Percentiles rank a stretch among this genome's conserved stretches.
These are phyloP conservation scores for Uncinocarpus reesii DNA, from an alignment of 2,329 filamentous ascomycete genomes.

Conservation along the genomic window DNA sequence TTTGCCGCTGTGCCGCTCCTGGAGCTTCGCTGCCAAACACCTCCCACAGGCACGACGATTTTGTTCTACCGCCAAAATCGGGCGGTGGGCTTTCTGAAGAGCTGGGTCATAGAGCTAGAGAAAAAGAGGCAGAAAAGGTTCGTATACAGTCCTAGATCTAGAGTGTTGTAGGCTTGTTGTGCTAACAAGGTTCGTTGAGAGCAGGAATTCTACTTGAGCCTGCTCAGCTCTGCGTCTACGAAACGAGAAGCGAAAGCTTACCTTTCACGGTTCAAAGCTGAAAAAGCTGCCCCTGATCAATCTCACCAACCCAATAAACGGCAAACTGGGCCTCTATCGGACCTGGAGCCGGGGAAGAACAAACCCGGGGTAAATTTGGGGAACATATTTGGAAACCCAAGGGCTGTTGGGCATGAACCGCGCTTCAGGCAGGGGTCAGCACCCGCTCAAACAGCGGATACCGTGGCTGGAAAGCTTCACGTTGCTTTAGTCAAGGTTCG, in stretches of 20 bases:
- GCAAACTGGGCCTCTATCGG: conserved; percentile 14
- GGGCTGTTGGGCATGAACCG: conserved; percentile 49
- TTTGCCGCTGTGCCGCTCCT: conserved; percentile 12
- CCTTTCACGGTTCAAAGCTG: conserved; percentile 66
- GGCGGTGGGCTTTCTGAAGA: conserved; percentile 20
- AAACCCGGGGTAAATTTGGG: conserved; percentile 51
- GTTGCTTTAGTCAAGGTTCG: conserved; percentile 79
- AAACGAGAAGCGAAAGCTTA: conserved; percentile 90
- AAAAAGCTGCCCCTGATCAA: conserved; percentile 14
- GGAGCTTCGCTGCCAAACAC: not conserved
- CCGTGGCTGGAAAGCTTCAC: conserved; percentile 49
- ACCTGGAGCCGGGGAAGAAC: not conserved
- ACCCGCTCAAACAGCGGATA: conserved; percentile 30
- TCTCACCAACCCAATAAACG: conserved; percentile 19
- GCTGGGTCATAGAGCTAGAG: conserved; percentile 33
- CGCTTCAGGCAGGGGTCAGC: conserved; percentile 48
- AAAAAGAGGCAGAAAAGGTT: conserved; percentile 38
- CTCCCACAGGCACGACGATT: conserved; percentile 1
- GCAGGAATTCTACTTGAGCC: conserved; percentile 74
- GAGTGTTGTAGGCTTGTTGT: not conserved
- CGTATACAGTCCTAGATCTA: not conserved
- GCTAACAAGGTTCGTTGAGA: not conserved
- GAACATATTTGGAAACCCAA: conserved; percentile 48
- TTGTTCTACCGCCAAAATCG: not conserved
- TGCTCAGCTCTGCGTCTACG: conserved; percentile 79